A percentile compares a stretch with the other conserved stretches of the same genome.
These are phyloP conservation scores for Senecio squalidus DNA, from an alignment of 140 eudicot genomes.

Conservation along the genomic window DNA sequence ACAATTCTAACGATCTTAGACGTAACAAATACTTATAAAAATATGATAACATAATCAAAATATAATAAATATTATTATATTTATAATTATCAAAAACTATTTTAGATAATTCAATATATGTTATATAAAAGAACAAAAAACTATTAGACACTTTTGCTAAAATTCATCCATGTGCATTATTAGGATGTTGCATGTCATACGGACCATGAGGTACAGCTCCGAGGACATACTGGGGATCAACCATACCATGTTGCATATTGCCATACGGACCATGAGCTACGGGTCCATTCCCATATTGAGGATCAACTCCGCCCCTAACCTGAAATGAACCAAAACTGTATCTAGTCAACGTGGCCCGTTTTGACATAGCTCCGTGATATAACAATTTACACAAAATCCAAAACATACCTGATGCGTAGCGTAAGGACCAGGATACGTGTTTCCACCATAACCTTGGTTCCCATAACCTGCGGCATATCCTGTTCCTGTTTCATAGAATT, in stretches of 20 bases:
- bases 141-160: background rate
- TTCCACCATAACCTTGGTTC: constrained; percentile 41
- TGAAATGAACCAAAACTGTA: too few species aligned
- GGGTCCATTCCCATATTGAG: constrained; percentile 11
- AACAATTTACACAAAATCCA: too few species aligned
- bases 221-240: constrained; percentile 32
- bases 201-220: constrained; percentile 25
- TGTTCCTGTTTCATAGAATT: constrained; percentile 31
- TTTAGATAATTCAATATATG: too few species aligned
- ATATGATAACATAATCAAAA: too few species aligned
- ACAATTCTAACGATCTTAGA: too few species aligned
- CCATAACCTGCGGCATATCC: constrained; percentile 37
- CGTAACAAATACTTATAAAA: too few species aligned
- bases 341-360: too few species aligned
- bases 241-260: constrained; percentile 29
- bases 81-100: too few species aligned
- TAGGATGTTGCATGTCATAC: constrained; percentile 34
- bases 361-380: too few species aligned
- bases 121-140: background rate
- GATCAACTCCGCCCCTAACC: constrained; percentile 33
- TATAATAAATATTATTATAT: too few species aligned
- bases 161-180: constrained; percentile 29
- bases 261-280: constrained; percentile 18
- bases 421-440: constrained; percentile 34
- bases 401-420: constrained; percentile 50